Conservation (phyloP, 371 early-diverging fungal species). For the Mucor plumbeus region DNA sequence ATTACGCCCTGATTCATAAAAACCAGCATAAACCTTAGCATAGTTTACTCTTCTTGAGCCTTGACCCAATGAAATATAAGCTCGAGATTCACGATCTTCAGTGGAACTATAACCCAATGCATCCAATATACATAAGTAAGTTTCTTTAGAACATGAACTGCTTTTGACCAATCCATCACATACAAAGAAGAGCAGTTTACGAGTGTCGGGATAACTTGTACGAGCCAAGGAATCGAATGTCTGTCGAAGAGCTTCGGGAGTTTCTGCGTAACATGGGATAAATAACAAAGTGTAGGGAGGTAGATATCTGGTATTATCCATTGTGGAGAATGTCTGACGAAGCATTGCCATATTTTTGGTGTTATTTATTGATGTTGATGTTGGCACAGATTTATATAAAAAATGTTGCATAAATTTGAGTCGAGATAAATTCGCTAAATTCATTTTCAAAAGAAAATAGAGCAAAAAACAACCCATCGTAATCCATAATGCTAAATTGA, state of each 20-base stretch:
- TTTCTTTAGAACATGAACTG: constrained; percentile 36
- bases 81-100: constrained; percentile 41
- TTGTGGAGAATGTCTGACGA: neutral
- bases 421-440: constrained; percentile 46
- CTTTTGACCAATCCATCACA: constrained; percentile 49
- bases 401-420: constrained; percentile 41
- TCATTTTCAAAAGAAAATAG: constrained; percentile 51
- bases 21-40: constrained; percentile 55
- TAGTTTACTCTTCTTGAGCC: constrained; percentile 40
- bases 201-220: constrained; percentile 49
- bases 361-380: neutral
- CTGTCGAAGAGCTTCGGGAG: constrained; percentile 43
- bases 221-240: constrained; percentile 59
- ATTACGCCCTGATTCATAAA: constrained; percentile 51
- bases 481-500: constrained; percentile 53
- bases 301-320: neutral
- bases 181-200: constrained; percentile 56
- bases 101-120: constrained; percentile 50
- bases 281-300: constrained; percentile 43
- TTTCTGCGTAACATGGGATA: constrained; percentile 49
- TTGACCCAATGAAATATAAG: constrained; percentile 50
- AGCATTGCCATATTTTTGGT: neutral
- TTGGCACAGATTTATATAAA: constrained; percentile 14
- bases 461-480: constrained; percentile 46
- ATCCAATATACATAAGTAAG: constrained; percentile 44